These are phyloP conservation scores for Dalbergia cochinchinensis DNA, from an alignment of 306 rosid genomes.

Conservation along the genomic window DNA sequence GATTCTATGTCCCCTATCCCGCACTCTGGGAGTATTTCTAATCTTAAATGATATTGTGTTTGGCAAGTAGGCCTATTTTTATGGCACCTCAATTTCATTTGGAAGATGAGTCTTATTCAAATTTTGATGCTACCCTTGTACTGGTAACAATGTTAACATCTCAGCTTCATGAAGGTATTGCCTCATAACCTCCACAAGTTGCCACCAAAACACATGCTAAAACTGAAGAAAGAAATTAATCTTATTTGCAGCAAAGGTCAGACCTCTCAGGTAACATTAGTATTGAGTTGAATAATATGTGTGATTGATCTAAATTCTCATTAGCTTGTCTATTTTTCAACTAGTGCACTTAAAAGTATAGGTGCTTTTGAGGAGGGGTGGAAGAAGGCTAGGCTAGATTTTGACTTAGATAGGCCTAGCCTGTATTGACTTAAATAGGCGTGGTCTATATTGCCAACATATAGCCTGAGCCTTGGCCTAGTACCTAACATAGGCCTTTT, in stretches of 20 bases:
- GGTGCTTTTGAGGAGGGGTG: too few species aligned
- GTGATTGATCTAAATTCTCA: conserved; percentile 41
- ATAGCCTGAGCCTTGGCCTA: too few species aligned
- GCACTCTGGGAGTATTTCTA: too few species aligned
- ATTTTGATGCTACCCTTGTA: conserved; percentile 92
- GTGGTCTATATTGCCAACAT: too few species aligned
- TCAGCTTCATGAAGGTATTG: conserved; percentile 69
- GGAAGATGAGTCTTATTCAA: conserved; percentile 80
- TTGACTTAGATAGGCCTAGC: too few species aligned
- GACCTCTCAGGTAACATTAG: conserved; percentile 83
- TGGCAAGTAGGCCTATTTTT: conserved; percentile 80
- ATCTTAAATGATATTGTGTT: conserved; percentile 39
- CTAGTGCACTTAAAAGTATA: conserved; percentile 66
- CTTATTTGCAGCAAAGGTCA: conserved; percentile 73
- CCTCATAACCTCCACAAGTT: conserved; percentile 67
- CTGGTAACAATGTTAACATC: conserved; percentile 94
- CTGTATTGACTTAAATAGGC: too few species aligned
- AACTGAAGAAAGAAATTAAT: conserved; percentile 61
- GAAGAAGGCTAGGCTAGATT: too few species aligned
- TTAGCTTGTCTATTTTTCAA: conserved; percentile 49
- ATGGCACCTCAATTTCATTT: conserved; percentile 90
- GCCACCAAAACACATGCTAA: conserved; percentile 54
- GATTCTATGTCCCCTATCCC: too few species aligned
- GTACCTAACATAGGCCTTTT: too few species aligned
- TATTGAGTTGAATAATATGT: conserved; percentile 23